Evolutionary conservation across 768 basidiomycete species (phyloP).

Genomic region (Neoboletus magnificus): DNA sequence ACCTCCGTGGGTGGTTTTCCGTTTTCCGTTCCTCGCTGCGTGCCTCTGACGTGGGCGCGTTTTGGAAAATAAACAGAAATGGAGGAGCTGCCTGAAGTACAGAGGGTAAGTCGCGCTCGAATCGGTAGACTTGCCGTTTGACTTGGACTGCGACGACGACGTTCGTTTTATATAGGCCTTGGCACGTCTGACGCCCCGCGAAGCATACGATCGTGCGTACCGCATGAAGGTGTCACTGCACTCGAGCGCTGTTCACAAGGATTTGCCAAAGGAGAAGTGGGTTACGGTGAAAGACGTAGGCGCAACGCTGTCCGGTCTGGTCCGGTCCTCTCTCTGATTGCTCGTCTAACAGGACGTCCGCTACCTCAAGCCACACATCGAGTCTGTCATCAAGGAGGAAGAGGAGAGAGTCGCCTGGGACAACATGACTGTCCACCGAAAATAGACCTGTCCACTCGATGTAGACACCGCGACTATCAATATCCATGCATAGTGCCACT

Average conservation of each 20-base stretch:
- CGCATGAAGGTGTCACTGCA: conserved; percentile 82
- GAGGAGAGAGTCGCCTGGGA: conserved; percentile 82
- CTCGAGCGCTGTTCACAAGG: conserved; percentile 70
- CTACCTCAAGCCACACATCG: conserved; percentile 80
- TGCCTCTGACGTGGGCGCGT: neutral
- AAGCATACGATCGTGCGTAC: conserved; percentile 88
- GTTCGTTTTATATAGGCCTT: conserved; percentile 60
- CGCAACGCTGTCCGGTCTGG: neutral
- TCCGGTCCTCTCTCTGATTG: conserved; percentile 8
- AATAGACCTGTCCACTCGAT: conserved; percentile 40
- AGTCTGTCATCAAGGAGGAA: conserved; percentile 70
- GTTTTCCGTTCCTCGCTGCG: neutral
- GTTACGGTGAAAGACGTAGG: conserved; percentile 69
- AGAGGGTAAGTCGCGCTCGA: conserved; percentile 53
- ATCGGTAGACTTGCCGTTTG: neutral
- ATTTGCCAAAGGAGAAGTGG: conserved; percentile 83
- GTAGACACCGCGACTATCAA: conserved; percentile 24
- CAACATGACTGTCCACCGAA: conserved; percentile 65
- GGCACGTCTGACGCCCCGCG: conserved; percentile 68
- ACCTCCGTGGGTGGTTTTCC: conserved; percentile 65
- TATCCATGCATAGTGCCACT: conserved; percentile 16
- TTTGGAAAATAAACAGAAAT: conserved; percentile 43
- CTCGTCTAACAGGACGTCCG: conserved; percentile 66
- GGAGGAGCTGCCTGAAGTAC: conserved; percentile 75
- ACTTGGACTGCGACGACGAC: neutral